Percentiles rank a stretch among this genome's conserved stretches.
Evolutionary conservation across 2,329 filamentous ascomycete genomes (phyloP).

Genomic region (Aspergillus tubingensis): DNA sequence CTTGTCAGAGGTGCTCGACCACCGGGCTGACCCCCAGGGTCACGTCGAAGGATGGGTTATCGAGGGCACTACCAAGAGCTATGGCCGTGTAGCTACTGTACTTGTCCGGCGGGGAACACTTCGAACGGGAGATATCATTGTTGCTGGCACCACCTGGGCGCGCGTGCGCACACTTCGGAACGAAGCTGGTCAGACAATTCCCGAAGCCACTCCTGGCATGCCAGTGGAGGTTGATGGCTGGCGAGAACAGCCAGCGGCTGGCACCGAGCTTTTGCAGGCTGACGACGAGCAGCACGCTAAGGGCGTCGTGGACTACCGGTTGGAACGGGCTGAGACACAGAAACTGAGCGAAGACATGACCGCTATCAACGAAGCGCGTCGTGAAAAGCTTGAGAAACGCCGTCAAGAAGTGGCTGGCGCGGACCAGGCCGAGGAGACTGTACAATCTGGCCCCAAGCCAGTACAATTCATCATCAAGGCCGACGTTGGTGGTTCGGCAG

Average conservation of each 20-base stretch:
- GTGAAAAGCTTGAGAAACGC: constrained; percentile 58
- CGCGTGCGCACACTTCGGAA: constrained; percentile 82
- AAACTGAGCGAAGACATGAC: constrained; percentile 69
- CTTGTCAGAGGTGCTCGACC: constrained; percentile 85
- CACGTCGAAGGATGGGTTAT: constrained; percentile 90
- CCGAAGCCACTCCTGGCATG: constrained; percentile 78
- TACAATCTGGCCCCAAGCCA: constrained; percentile 54
- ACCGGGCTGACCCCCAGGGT: constrained; percentile 75
- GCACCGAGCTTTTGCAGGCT: constrained; percentile 84
- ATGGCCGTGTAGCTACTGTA: constrained; percentile 83
- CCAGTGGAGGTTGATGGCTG: constrained; percentile 95
- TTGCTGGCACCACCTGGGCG: constrained; percentile 86
- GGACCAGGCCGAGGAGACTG: constrained; percentile 38
- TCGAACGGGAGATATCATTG: constrained; percentile 75
- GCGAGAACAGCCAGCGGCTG: constrained; percentile 81
- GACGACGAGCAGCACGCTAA: constrained; percentile 76
- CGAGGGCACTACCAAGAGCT: constrained; percentile 83
- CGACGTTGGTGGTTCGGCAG: constrained; percentile 90
- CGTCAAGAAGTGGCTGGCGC: constrained; percentile 34
- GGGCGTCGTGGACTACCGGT: constrained; percentile 73
- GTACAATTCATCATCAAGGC: constrained; percentile 87
- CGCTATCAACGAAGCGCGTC: constrained; percentile 71
- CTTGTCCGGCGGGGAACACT: constrained; percentile 87
- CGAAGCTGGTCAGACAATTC: constrained; percentile 73
- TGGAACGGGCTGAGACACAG: constrained; percentile 69